Evolutionary conservation across 805 yeast species (phyloP).

Genomic region (Teunomyces barrocoloradensis): DNA sequence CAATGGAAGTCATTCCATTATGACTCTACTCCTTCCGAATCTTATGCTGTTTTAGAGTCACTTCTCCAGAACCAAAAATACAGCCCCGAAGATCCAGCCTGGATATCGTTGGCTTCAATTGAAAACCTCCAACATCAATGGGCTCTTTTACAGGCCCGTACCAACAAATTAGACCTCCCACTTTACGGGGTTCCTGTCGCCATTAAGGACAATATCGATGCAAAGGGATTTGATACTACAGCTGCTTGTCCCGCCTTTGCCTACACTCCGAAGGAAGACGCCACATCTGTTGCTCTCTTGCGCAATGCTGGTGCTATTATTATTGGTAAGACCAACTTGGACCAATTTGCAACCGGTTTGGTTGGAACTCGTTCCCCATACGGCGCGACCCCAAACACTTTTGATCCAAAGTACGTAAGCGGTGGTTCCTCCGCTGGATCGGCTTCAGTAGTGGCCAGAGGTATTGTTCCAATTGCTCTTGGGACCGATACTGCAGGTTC

Average conservation of each 20-base stretch:
- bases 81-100: slow-evolving; percentile 72
- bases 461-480: slow-evolving; percentile 81
- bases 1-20: slow-evolving; percentile 77
- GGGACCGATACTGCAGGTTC: slow-evolving; percentile 99
- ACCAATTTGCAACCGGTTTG: slow-evolving; percentile 96
- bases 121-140: slow-evolving; percentile 75
- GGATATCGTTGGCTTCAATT: slow-evolving; percentile 76
- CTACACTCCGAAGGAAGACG: slow-evolving; percentile 66
- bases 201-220: slow-evolving; percentile 93
- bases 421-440: slow-evolving; percentile 98
- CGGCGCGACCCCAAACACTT: slow-evolving; percentile 82
- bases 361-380: slow-evolving; percentile 96
- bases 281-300: slow-evolving; percentile 71
- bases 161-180: slow-evolving; percentile 54
- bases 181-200: slow-evolving; percentile 95
- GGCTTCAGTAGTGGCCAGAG: slow-evolving; percentile 87
- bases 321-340: slow-evolving; percentile 91
- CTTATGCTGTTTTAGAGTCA: slow-evolving; percentile 47
- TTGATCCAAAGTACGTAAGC: slow-evolving; percentile 72
- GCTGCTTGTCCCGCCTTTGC: slow-evolving; percentile 92
- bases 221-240: slow-evolving; percentile 75
- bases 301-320: slow-evolving; percentile 90
- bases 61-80: slow-evolving; percentile 47
- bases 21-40: slow-evolving; percentile 57
- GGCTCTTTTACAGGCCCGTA: slow-evolving; percentile 64